Conservation (phyloP, 2,329 filamentous ascomycete species). For the Botrytis porri region DNA sequence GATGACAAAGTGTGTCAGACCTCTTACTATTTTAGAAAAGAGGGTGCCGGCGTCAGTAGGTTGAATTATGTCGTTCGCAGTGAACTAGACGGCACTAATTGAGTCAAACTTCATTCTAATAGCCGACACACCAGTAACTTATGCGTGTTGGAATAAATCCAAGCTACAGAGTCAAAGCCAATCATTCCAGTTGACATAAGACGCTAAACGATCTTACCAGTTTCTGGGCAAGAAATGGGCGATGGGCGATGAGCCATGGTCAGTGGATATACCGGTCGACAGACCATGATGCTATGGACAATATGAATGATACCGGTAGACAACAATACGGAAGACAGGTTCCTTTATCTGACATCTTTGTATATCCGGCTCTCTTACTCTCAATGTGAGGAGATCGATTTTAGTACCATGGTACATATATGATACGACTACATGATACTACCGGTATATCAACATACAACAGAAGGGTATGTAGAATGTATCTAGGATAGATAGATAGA, state of each 20-base stretch:
- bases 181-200: background rate
- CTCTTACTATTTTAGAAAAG: background rate
- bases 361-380: background rate
- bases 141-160: background rate
- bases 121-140: constrained; percentile 4
- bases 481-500: too few relatives aligned
- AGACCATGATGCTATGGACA: background rate
- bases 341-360: background rate
- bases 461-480: background rate
- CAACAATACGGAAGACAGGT: background rate
- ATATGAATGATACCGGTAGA: background rate
- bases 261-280: background rate
- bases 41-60: background rate
- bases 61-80: background rate
- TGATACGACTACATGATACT: background rate
- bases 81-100: background rate
- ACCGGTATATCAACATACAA: background rate
- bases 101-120: constrained; percentile 16
- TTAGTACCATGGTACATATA: background rate
- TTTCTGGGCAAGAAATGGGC: background rate
- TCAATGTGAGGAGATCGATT: background rate
- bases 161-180: background rate
- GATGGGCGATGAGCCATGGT: background rate
- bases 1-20: background rate
- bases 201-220: constrained; percentile 1